Evolutionary conservation across 306 rosid genomes (phyloP).

Genomic region (Begonia fuchsioides): DNA sequence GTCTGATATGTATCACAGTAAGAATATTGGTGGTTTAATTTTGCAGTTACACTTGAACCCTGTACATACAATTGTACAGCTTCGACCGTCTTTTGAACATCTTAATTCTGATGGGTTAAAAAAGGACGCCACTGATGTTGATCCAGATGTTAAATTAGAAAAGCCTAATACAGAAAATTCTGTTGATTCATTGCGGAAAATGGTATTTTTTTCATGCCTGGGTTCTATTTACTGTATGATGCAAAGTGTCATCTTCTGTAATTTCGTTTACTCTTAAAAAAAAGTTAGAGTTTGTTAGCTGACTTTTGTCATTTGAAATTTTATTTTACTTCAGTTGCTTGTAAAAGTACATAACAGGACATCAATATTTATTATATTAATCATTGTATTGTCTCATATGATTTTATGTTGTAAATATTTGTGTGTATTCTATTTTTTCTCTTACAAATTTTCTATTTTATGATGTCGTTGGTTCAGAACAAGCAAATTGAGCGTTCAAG

Average conservation of each 20-base stretch:
- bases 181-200: constrained; percentile 43
- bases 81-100: constrained; percentile 62
- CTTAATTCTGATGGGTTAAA: constrained; percentile 39
- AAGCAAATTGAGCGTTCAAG: background rate
- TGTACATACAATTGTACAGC: constrained; percentile 62
- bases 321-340: too few relatives aligned
- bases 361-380: too few relatives aligned
- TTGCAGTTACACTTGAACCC: constrained; percentile 92
- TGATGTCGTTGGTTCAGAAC: background rate
- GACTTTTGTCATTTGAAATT: background rate
- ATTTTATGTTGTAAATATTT: too few relatives aligned
- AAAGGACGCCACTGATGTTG: constrained; percentile 16
- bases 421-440: background rate
- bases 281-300: background rate
- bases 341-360: too few relatives aligned
- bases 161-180: constrained; percentile 30
- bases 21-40: constrained; percentile 5
- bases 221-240: constrained; percentile 5
- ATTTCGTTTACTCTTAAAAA: background rate
- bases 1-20: background rate
- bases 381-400: too few relatives aligned
- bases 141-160: constrained; percentile 43
- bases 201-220: constrained; percentile 22
- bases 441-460: background rate
- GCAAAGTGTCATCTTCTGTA: background rate